A percentile compares a stretch with the other conserved stretches of the same genome.
phyloP scores from a whole-genome alignment of 2,329 filamentous ascomycete genomes.

The Diplocarpon rosae region DNA sequence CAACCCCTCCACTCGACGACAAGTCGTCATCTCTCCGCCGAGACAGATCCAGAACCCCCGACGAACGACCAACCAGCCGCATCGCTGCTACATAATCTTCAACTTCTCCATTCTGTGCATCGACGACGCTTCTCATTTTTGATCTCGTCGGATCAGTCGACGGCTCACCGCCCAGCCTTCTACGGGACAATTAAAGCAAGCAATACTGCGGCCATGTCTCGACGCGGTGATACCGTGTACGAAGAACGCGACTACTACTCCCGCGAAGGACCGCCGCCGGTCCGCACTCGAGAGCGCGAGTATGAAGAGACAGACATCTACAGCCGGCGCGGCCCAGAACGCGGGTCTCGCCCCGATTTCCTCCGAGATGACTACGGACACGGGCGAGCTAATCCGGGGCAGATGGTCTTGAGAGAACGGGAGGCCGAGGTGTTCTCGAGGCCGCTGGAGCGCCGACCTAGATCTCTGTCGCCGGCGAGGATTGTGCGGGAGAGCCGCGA shows the following conservation, averaged over 20 bases:
- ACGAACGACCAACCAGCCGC: conserved; percentile 8
- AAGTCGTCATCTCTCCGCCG: conserved; percentile 17
- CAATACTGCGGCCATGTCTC: conserved; percentile 6
- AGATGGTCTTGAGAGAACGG: conserved; percentile 24
- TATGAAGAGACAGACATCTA: conserved; percentile 23
- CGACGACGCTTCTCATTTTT: not conserved
- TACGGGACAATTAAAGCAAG: not conserved
- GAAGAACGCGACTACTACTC: conserved; percentile 24
- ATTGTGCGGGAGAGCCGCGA: conserved; percentile 13
- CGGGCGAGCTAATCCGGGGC: conserved; percentile 17
- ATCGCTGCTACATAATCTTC: conserved; percentile 7
- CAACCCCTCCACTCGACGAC: conserved; percentile 13
- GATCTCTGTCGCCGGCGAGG: conserved; percentile 23
- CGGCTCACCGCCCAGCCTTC: not conserved
- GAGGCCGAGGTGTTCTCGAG: conserved; percentile 20
- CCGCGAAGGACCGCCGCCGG: conserved; percentile 15
- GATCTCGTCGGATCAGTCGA: not conserved
- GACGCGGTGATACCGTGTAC: conserved; percentile 10
- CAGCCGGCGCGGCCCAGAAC: conserved; percentile 18
- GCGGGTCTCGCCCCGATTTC: conserved; percentile 22
- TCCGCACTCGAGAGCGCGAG: conserved; percentile 21
- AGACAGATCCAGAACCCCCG: not conserved
- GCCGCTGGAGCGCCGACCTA: conserved; percentile 21
- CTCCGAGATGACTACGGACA: conserved; percentile 23
- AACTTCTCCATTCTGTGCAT: not conserved